Evolutionary conservation across 2,329 filamentous ascomycete species (phyloP), one percentile per base, ranked within the genome.

Genomic region (Alternaria viburni): DNA sequence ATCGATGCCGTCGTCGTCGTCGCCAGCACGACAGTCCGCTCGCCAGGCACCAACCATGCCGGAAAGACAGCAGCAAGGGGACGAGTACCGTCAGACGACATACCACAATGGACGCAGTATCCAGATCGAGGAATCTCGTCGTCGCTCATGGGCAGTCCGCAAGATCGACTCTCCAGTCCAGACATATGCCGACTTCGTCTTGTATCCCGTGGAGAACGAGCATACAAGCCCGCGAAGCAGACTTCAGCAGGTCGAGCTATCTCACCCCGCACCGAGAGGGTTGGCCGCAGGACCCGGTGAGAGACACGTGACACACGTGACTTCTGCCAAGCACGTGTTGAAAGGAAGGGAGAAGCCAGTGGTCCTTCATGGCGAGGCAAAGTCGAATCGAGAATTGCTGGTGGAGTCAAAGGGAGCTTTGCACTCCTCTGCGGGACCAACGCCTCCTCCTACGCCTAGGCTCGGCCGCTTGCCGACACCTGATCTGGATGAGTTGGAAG

Each of bases 401-500:
- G 26, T 30, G 9, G 30, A 46, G 28, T 26, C 25, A 6, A 51
- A 36, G 11, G 15, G 25, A 11, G 2, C 25, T 19, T 47, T 60
- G 1, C 28, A 61, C 3, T 36, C 23, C 12, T 58, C 51, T 21
- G 46, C 41, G 9, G 26, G 65, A 3, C 52, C 59, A 4, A 71
- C 61, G n/a, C 71, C 74, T 32, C 79, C 79, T 8, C 67, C 70
- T 13, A 76, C 76, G n/a, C 77, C 79, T 23, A 73, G 68, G 44
- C 56, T 74, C 28, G 56, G 50, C 17, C 69, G 77, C n/a, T 59
- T 80, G 41, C 52, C 74, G 19, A 77, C 78, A 21, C 79, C 78
- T 51, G 78, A 80, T 5, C 54, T 81, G 11, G 60, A 69, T 4
- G 71, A 74, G 8, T 23, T 78, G 11, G 72, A 71, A n/a, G 52